Percentiles rank a stretch among this genome's conserved stretches.
Conservation (phyloP, 1,284 basidiomycete species). For the Acaromyces ingoldii region DNA sequence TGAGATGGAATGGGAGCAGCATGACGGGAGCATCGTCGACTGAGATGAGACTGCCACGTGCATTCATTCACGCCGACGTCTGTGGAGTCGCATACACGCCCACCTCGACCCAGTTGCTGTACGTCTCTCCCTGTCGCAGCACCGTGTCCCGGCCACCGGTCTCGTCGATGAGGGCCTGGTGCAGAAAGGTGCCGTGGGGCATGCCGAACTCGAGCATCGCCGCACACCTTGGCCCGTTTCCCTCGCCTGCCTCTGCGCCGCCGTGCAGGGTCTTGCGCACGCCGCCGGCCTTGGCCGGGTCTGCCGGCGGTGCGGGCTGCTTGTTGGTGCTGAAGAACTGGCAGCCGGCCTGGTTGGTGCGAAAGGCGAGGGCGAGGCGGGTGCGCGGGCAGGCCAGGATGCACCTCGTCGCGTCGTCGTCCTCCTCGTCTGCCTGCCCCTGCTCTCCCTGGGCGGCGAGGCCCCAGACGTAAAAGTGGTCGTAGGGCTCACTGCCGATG, state of each 20-base stretch:
- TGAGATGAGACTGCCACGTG: no score
- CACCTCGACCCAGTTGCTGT: constrained; percentile 28
- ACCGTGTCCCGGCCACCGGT: constrained; percentile 29
- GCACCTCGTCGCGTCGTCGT: neutral
- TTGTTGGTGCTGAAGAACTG: constrained; percentile 38
- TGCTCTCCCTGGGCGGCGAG: neutral
- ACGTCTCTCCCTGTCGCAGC: constrained; percentile 24
- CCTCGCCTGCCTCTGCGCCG: constrained; percentile 9
- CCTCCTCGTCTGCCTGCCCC: neutral
- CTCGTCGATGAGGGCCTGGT: neutral
- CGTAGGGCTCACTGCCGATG: constrained; percentile 29
- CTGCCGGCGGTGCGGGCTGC: constrained; percentile 8
- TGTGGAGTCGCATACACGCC: no score
- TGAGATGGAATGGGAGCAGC: no score
- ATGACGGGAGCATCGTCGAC: no score
- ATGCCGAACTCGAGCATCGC: constrained; percentile 41
- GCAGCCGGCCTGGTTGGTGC: constrained; percentile 37
- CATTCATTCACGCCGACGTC: no score
- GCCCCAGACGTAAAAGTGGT: constrained; percentile 46
- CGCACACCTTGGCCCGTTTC: constrained; percentile 24
- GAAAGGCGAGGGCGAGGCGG: constrained; percentile 24
- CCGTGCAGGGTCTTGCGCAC: constrained; percentile 3
- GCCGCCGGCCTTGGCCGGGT: neutral
- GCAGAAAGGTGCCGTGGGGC: constrained; percentile 41
- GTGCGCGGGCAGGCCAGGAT: constrained; percentile 8